These are phyloP conservation scores for Monosporozyma siamensis DNA, from an alignment of 805 yeast genomes.

Conservation along the genomic window DNA sequence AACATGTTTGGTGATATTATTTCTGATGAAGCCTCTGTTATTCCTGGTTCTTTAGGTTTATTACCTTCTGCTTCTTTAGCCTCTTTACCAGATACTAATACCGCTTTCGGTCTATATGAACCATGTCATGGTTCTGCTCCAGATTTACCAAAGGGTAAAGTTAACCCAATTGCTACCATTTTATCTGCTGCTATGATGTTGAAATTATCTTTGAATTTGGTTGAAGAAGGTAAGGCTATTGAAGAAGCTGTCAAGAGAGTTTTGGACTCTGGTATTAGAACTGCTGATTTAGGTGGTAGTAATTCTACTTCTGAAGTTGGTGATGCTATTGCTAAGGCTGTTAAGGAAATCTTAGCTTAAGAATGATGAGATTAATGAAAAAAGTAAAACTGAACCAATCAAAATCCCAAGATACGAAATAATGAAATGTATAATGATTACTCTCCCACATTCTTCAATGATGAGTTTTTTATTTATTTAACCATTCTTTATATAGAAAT, in stretches of 20 bases:
- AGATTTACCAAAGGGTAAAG: slow-evolving; percentile 77
- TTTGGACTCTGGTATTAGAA: slow-evolving; percentile 74
- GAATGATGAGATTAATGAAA: not conserved
- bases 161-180: slow-evolving; percentile 92
- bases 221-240: slow-evolving; percentile 76
- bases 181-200: slow-evolving; percentile 97
- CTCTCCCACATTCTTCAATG: too few species aligned
- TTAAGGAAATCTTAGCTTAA: slow-evolving; percentile 41
- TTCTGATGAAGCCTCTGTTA: slow-evolving; percentile 95
- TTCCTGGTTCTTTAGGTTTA: slow-evolving; percentile 94
- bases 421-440: too few species aligned
- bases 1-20: slow-evolving; percentile 99
- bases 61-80: slow-evolving; percentile 93
- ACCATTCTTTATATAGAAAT: too few species aligned
- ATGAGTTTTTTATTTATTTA: too few species aligned
- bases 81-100: slow-evolving; percentile 90
- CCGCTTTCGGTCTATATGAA: slow-evolving; percentile 92
- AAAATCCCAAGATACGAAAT: too few species aligned
- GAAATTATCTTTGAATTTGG: slow-evolving; percentile 74
- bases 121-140: slow-evolving; percentile 99
- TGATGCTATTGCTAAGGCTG: slow-evolving; percentile 78
- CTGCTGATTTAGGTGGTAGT: slow-evolving; percentile 83
- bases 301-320: slow-evolving; percentile 84
- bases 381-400: too few species aligned
- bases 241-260: slow-evolving; percentile 82